Evolutionary conservation across 2,329 filamentous ascomycete species (phyloP).

Genomic region (Cordyceps cateniannulata): DNA sequence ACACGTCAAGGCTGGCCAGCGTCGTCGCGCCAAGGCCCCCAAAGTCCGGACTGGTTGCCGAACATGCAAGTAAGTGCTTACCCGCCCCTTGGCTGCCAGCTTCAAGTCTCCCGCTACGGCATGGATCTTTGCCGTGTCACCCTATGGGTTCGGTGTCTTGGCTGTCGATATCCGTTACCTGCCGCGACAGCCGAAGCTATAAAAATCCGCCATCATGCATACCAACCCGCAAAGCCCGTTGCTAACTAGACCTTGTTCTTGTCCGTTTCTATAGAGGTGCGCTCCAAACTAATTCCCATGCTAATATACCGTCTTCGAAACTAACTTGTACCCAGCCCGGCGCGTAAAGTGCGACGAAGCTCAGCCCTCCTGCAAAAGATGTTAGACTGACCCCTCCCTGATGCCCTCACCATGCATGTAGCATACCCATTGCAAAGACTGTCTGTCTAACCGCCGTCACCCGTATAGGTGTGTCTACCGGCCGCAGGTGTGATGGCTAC

Average conservation of each 20-base stretch:
- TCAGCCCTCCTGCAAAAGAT: conserved; percentile 12
- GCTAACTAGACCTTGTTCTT: neutral
- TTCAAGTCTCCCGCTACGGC: neutral
- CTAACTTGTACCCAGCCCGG: neutral
- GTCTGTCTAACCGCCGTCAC: neutral
- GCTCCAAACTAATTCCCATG: neutral
- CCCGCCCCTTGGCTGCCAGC: neutral
- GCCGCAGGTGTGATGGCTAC: conserved; percentile 10
- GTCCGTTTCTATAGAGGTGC: neutral
- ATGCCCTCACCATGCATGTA: neutral
- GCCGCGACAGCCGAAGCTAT: neutral
- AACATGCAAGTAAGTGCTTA: conserved; percentile 12
- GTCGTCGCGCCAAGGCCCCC: conserved; percentile 11
- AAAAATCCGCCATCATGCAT: neutral
- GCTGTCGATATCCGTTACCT: neutral
- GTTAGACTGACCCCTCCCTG: neutral
- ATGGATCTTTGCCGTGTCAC: neutral
- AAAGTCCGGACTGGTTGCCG: conserved; percentile 12
- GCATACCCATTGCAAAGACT: neutral
- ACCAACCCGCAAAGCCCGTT: too few species aligned
- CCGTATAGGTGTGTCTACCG: conserved; percentile 4
- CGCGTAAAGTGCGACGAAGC: conserved; percentile 12
- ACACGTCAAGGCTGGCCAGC: conserved; percentile 12
- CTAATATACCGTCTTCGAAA: neutral
- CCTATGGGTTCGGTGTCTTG: neutral